A percentile compares a stretch with the other conserved stretches of the same genome.
Conservation (phyloP, 371 early-diverging fungal genomes). For the Apophysomyces sp. region DNA sequence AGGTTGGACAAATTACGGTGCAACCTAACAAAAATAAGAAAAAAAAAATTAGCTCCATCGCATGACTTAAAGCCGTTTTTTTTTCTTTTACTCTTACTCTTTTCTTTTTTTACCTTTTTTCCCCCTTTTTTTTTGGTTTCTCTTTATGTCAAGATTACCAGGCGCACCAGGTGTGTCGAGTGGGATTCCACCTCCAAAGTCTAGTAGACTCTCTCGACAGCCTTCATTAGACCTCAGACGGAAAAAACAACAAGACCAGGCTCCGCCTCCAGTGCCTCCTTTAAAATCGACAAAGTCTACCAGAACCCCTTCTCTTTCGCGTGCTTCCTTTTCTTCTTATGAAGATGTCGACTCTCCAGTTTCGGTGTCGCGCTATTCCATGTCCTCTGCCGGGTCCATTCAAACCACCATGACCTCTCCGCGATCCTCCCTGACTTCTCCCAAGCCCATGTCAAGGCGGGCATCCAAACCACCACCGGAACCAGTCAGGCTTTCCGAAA, state of each 20-base stretch:
- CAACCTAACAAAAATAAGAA: background rate
- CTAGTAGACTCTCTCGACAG: slow-evolving; percentile 17
- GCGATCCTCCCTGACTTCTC: slow-evolving; percentile 22
- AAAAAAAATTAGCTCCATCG: slow-evolving; percentile 3
- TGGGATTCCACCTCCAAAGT: slow-evolving; percentile 22
- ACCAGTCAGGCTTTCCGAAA: slow-evolving; percentile 5
- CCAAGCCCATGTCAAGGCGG: slow-evolving; percentile 12
- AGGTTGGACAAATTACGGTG: background rate
- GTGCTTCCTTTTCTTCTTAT: slow-evolving; percentile 27
- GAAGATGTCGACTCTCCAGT: slow-evolving; percentile 29
- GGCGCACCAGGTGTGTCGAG: slow-evolving; percentile 13
- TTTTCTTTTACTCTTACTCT: slow-evolving; percentile 2
- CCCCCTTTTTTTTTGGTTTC: background rate
- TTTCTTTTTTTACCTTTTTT: background rate
- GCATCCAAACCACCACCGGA: slow-evolving; percentile 8
- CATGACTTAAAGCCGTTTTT: slow-evolving; percentile 1
- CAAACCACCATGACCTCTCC: slow-evolving; percentile 26
- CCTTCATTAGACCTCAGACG: slow-evolving; percentile 20
- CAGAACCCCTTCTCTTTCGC: slow-evolving; percentile 16
- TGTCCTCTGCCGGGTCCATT: slow-evolving; percentile 19
- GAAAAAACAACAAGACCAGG: slow-evolving; percentile 17
- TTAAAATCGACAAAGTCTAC: slow-evolving; percentile 20
- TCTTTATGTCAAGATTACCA: slow-evolving; percentile 24
- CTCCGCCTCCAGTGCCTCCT: slow-evolving; percentile 21
- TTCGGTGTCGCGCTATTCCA: slow-evolving; percentile 21